Percentiles rank a stretch among this genome's conserved stretches.
Evolutionary conservation across 352 stramenopile genomes (phyloP).

Genomic region (Phytophthora melonis): DNA sequence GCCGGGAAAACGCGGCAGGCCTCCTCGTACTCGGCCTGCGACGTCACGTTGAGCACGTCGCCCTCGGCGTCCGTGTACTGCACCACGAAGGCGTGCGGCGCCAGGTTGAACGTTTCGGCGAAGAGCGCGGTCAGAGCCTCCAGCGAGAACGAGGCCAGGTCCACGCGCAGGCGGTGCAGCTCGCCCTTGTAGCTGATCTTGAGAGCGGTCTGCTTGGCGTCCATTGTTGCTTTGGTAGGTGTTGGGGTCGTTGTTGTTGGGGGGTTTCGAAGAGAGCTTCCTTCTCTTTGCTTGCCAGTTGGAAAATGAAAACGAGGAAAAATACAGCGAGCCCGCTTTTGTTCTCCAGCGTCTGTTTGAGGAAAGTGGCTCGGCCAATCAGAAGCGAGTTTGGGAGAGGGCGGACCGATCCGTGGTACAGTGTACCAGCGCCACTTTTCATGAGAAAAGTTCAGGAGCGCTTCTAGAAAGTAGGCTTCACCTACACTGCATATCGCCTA

Average conservation of each 20-base stretch:
- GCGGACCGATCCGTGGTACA: constrained; percentile 31
- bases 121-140: constrained; percentile 65
- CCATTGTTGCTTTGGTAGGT: constrained; percentile 35
- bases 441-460: not conserved
- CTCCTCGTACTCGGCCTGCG: constrained; percentile 72
- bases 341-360: constrained; percentile 39
- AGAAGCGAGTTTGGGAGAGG: constrained; percentile 15
- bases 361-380: constrained; percentile 21
- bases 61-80: constrained; percentile 87
- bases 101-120: constrained; percentile 65
- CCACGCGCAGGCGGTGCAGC: constrained; percentile 81
- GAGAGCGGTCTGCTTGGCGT: constrained; percentile 63
- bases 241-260: not conserved
- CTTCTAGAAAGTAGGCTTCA: constrained; percentile 19
- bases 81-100: constrained; percentile 60
- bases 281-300: constrained; percentile 31
- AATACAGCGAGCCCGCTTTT: constrained; percentile 11
- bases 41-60: constrained; percentile 77
- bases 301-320: constrained; percentile 42
- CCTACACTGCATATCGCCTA: too few species aligned
- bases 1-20: constrained; percentile 68
- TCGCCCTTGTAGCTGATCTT: constrained; percentile 89
- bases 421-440: constrained; percentile 1
- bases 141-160: constrained; percentile 64
- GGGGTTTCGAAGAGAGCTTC: constrained; percentile 11